Base-by-base conservation (phyloP, 805 yeast genomes). In the Ogataea corticis region DNA sequence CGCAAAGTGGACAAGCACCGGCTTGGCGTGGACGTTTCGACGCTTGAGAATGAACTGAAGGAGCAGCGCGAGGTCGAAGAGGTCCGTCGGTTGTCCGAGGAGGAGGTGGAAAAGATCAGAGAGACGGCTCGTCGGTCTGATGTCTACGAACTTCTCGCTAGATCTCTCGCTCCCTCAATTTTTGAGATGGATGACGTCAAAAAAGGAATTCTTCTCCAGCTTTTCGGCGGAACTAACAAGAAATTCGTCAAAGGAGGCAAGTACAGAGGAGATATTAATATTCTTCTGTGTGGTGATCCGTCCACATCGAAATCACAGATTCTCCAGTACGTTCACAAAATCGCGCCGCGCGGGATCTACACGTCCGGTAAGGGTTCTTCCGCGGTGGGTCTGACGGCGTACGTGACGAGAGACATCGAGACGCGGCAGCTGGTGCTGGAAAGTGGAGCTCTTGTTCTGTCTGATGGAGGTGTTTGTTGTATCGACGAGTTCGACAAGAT, bases 331-430 rank as follows among this genome's bases (percentile, higher is more conserved):
- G 97, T 94, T 34, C 99, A 94, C 69, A 88, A 91, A 60, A 94
- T 94, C 55, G 96, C 99, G 1, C 99, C 99, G 36, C 77, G 99
- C 63, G 99, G 99, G 55, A 88, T 94, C 32, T 94, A 91, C 67
- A 94, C 99, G 3, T 91, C 97, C 0, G 99, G 99, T 67, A 94
- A 94, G 61, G 99, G 99, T 41, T 90, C 97, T 1, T 94, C 99
- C 27, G 99, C 99, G 0, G 99, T 94, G 40, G 99, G 99, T 74
- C 74, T 94, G 60, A 94, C 99, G 0, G 99, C 99, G 0, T 94
- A 94, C 64, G 85, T 94, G 45, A 91, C 99, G 7, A 76, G 97
- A 60, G 99, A 94, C 64, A 77, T 87, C 21, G 98, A 94, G 59
- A 89, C 98, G 0, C 87, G 82, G 59, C 99, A 94, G 65, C 69